Conservation (phyloP, 306 rosid genomes). For the Sicyos edulis region DNA sequence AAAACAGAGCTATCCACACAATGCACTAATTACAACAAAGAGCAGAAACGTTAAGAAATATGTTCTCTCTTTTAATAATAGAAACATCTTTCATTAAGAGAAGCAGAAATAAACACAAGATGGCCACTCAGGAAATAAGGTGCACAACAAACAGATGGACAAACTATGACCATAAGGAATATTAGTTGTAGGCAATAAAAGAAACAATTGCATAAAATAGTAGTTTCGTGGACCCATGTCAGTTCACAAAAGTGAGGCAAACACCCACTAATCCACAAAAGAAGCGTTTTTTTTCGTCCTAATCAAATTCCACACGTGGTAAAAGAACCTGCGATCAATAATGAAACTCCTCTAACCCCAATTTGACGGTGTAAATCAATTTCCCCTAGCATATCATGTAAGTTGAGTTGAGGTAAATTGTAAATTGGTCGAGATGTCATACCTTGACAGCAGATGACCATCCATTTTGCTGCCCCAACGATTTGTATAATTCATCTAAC, state of each 20-base stretch:
- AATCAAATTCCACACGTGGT: neutral
- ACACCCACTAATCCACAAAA: neutral
- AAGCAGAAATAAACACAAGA: neutral
- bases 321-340: neutral
- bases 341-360: neutral
- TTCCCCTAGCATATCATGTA: neutral
- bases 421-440: conserved; percentile 11
- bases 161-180: neutral
- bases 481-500: conserved; percentile 66
- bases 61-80: neutral
- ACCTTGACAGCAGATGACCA: conserved; percentile 98
- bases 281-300: neutral
- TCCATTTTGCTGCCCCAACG: conserved; percentile 62
- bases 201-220: neutral
- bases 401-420: neutral
- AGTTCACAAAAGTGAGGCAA: neutral
- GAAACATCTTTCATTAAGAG: neutral
- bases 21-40: neutral
- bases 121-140: neutral
- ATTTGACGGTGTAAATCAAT: neutral
- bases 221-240: neutral
- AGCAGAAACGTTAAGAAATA: neutral
- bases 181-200: neutral
- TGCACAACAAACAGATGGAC: neutral
- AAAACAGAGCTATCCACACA: neutral